Evolutionary conservation across 495 filamentous ascomycete genomes (phyloP), one percentile per base, ranked within the genome.

Genomic region (Annulohypoxylon moriforme): DNA sequence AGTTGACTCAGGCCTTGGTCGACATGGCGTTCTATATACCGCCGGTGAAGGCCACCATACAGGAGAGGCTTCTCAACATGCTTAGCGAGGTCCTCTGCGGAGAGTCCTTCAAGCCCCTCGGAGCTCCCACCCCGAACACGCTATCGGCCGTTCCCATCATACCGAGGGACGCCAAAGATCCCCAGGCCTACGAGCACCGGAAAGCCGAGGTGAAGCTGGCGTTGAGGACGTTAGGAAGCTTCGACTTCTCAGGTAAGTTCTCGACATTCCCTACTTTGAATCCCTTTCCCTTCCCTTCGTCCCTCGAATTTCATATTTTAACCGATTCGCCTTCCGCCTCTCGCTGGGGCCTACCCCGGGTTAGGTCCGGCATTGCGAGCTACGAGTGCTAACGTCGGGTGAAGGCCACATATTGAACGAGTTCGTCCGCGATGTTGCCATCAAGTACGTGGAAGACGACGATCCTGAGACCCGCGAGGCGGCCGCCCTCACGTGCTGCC

Each of bases 11-110:
- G 77, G 96, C 96, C 13, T 83, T 99, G 55, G 94, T 98, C 20
- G 96, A 98, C 76, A 97, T 99, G 92, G 94, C 96, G 42, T 96
- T 98, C 76, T 98, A 98, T 77, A 97, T 99, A 55, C 95, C 96
- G 0, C 96, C 96, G 1, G 91, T 97, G 69, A 95, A 97, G 79
- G 85, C 90, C 27, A 93, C 87, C 10, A 98, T 99, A 42, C 96
- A 99, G 77, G 94, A 97, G 68, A 91, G 93, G 64, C 85, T 99
- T 36, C 87, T 99, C 31, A 92, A 99, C 75, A 93, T 98, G 88
- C 85, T 99, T 4, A 98, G 96, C 81, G 90, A 93, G 71, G 93
- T 97, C 27, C 88, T 99, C 0, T 95, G 93, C 71, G 94, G 94
- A 18, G 91, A 94, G 60, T 92, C 93, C 42, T 99, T 97, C 80